phyloP scores from a whole-genome alignment of 1,284 basidiomycete genomes.

The Sphagnurus paluster region DNA sequence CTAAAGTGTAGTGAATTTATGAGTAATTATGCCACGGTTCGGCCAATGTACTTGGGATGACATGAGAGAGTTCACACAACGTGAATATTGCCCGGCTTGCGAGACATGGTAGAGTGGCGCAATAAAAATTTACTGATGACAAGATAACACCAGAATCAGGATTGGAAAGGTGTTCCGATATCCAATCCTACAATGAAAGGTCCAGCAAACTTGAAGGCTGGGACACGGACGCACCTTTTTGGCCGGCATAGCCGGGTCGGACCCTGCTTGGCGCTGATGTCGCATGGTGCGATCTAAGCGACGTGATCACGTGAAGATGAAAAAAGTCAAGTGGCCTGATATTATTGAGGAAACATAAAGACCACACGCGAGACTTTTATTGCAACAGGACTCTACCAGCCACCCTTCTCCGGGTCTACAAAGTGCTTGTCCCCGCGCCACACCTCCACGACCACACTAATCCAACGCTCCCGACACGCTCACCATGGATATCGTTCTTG shows the following conservation, averaged over 20 bases:
- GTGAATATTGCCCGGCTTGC: too few relatives aligned
- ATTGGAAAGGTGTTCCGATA: too few relatives aligned
- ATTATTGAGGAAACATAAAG: conserved; percentile 10
- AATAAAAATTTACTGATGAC: too few relatives aligned
- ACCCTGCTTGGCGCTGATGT: neutral
- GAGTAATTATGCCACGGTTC: too few relatives aligned
- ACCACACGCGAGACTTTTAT: conserved; percentile 10
- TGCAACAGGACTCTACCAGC: conserved; percentile 10
- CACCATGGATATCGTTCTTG: conserved; percentile 81
- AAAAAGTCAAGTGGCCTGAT: conserved; percentile 20
- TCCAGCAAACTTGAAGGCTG: too few relatives aligned
- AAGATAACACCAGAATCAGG: too few relatives aligned
- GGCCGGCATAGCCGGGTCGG: neutral
- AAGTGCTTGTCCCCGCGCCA: neutral
- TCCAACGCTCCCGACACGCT: neutral
- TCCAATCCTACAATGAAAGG: too few relatives aligned
- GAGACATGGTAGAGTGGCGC: too few relatives aligned
- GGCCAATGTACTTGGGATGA: too few relatives aligned
- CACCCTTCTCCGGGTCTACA: conserved; percentile 4
- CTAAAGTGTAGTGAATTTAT: too few relatives aligned
- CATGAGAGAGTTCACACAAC: too few relatives aligned
- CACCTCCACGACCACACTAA: neutral
- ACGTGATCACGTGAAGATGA: conserved; percentile 15
- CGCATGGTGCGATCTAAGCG: conserved; percentile 4
- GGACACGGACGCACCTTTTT: neutral